Evolutionary conservation across 2,329 filamentous ascomycete species (phyloP), one percentile per base, ranked within the genome.

Genomic region (Colletotrichum plurivorum): DNA sequence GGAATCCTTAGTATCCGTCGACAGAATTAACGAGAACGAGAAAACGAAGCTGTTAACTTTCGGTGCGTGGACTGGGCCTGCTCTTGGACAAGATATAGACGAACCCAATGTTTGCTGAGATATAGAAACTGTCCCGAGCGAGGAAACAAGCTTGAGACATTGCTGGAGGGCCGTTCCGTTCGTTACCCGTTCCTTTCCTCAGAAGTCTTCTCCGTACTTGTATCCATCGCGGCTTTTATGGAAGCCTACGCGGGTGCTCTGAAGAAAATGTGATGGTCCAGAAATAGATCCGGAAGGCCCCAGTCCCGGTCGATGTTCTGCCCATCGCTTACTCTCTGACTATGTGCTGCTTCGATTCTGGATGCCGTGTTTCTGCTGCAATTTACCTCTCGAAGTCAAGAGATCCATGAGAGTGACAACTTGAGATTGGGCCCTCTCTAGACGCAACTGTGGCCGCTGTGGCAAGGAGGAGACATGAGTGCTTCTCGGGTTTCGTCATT

Each of bases 21-120:
- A 25, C 15, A 63, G 36, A 46, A 39, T 52, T 22, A 25, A 51
- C 46, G 57, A 60, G 41, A 60, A 60, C 57, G 57, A 36, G 8
- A 60, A 25, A 51, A 51, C n/a, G 27, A 10, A 8, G 22, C 15
- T 16, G 27, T 9, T 36, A 25, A 56, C 9, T 20, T 31, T 39
- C 9, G 13, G 15, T 15, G 9, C 22, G 22, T 22, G 18, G 45
- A 39, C 45, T 43, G 13, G 31, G 31, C 31, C 25, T 61, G 31
- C 9, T 61, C n/a, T 20, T 27, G 27, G 25, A 63, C 16, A 31
- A 56, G 20, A 49, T 48, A 60, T 49, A 16, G 45, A 31, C 53
- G 36, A 63, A 52, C 45, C 45, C 25, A 22, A 63, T 9, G 51
- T 43, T 56, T 20, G 20, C 36, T 9, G 43, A 36, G 22, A 22